Base-by-base conservation (phyloP, 2,329 filamentous ascomycete species). In the Colletotrichum musicola region DNA sequence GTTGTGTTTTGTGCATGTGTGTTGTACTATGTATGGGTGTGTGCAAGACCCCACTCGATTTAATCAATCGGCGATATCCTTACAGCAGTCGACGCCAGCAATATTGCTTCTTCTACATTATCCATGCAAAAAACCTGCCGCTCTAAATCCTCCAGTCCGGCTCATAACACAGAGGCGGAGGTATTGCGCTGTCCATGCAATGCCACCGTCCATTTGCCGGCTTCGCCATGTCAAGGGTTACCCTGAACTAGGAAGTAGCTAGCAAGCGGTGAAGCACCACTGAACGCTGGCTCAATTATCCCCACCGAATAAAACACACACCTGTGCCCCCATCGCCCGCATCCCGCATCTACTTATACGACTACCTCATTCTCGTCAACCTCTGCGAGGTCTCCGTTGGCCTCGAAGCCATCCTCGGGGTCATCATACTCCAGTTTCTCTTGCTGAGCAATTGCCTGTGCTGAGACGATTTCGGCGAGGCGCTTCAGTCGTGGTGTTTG, bases 401-500 rank as follows among this genome's bases (percentile, higher is more conserved):
- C 79, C 56, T 89, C 85, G 69, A 86, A 84, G 62, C 75, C 76
- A 44, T 81, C 81, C 16, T 77, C 80, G 22, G 81, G 78, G 18
- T 76, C 77, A 70, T 76, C 77, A 70, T 83, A 89, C 56, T 94
- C 92, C 70, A 92, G 82, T 83, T 93, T 95, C 82, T 97, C 94
- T 81, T 97, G 94, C 80, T 98, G 95, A 65, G 95, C 94, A 76
- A 98, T 95, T 38, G 96, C 96, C 82, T 99, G 96, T 38, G 94
- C 93, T 44, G 94, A 97, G 55, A 99, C 96, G 72, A 99, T 98
- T 82, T 99, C 96, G n/a, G 96, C 96, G 62, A 99, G 86, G 70
- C 96, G 92, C 86, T 98, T 98, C 71, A 99, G 83, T 71, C 95
- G 90, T 55, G 95, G 95, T 68, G 95, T 98, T 93, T 98, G 95